Evolutionary conservation across 73 alveolate species (phyloP).

Genomic region (Diophrys appendiculata): DNA sequence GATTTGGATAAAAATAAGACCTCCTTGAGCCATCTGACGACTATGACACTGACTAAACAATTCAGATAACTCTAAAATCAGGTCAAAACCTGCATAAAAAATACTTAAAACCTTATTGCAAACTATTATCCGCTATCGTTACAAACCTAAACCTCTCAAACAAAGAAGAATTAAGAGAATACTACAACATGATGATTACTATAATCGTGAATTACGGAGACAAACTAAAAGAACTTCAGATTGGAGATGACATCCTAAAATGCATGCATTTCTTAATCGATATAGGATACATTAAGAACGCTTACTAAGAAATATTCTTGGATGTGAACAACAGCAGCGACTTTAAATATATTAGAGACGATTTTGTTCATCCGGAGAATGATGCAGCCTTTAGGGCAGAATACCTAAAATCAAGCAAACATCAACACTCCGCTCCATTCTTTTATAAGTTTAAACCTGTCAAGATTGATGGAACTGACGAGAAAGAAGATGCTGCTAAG

Average conservation of each 20-base stretch:
- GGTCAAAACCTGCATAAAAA: neutral
- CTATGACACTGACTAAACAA: neutral
- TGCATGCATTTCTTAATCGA: neutral
- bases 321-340: neutral
- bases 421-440: too few relatives aligned
- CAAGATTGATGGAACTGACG: too few relatives aligned
- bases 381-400: neutral
- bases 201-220: neutral
- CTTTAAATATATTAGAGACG: neutral
- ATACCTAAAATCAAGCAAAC: neutral
- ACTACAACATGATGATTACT: neutral
- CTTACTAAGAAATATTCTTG: neutral
- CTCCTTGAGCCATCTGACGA: neutral
- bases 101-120: neutral
- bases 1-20: neutral
- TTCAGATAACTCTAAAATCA: neutral
- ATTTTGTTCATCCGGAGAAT: neutral
- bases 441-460: too few relatives aligned
- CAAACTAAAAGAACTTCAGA: too few relatives aligned
- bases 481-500: neutral
- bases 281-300: too few relatives aligned
- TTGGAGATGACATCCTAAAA: neutral
- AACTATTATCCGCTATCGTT: neutral
- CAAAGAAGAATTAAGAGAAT: neutral
- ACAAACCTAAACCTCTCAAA: neutral